These are phyloP conservation scores for Holtermannia corniformis DNA, from an alignment of 768 basidiomycete genomes.

Conservation along the genomic window DNA sequence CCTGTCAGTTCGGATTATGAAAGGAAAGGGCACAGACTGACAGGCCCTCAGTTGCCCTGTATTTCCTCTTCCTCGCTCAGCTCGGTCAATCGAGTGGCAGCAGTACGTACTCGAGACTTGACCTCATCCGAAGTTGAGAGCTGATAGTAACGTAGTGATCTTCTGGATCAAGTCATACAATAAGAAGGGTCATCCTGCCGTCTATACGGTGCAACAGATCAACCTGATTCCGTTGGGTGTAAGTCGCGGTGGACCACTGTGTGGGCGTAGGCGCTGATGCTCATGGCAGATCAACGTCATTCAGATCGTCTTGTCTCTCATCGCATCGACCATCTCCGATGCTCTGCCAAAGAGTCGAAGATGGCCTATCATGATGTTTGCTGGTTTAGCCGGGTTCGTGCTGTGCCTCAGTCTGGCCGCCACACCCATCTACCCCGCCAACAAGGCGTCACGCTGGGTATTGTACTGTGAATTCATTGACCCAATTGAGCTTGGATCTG, in stretches of 20 bases:
- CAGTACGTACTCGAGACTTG: slow-evolving; percentile 9
- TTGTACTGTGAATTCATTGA: slow-evolving; percentile 14
- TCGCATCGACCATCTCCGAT: slow-evolving; percentile 20
- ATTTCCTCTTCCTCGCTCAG: slow-evolving; percentile 21
- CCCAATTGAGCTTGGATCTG: not conserved
- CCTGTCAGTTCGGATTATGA: slow-evolving; percentile 10
- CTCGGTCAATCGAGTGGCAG: slow-evolving; percentile 17
- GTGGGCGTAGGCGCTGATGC: not conserved
- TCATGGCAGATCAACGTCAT: slow-evolving; percentile 22
- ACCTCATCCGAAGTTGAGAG: too few relatives aligned
- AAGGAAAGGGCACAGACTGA: not conserved
- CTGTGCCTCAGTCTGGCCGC: slow-evolving; percentile 14
- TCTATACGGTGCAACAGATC: slow-evolving; percentile 17
- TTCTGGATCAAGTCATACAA: slow-evolving; percentile 27
- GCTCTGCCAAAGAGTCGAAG: slow-evolving; percentile 15
- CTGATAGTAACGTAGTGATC: slow-evolving; percentile 19
- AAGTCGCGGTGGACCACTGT: slow-evolving; percentile 1
- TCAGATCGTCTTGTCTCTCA: slow-evolving; percentile 18
- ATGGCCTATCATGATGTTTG: slow-evolving; percentile 25
- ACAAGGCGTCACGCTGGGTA: slow-evolving; percentile 13
- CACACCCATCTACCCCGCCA: slow-evolving; percentile 16
- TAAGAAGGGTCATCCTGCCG: slow-evolving; percentile 4
- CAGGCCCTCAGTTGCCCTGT: slow-evolving; percentile 15
- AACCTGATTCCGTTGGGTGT: slow-evolving; percentile 21
- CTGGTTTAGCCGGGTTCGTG: slow-evolving; percentile 8